A percentile compares a stretch with the other conserved stretches of the same genome.
phyloP scores from a whole-genome alignment of 805 yeast species.

The Cyberlindnera americana region DNA sequence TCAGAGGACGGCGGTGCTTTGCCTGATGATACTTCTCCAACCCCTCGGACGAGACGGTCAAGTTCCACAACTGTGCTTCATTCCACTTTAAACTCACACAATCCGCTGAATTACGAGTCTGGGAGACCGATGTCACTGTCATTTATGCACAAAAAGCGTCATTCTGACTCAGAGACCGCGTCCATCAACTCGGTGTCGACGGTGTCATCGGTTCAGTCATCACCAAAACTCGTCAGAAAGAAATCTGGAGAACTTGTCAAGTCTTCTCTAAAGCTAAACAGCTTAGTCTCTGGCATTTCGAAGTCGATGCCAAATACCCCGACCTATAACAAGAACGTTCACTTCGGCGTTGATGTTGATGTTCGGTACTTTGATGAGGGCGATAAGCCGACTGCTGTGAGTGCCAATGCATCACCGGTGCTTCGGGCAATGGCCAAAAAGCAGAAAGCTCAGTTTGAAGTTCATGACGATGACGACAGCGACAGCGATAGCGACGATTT shows the following conservation, averaged over 20 bases:
- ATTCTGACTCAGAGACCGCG: conserved; percentile 13
- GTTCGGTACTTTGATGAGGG: conserved; percentile 68
- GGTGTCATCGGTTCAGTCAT: not conserved
- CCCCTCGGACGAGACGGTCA: not conserved
- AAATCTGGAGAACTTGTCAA: conserved; percentile 87
- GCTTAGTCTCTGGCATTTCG: conserved; percentile 32
- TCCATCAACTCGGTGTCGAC: conserved; percentile 4
- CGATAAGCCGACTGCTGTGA: conserved; percentile 76
- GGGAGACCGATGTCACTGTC: conserved; percentile 19
- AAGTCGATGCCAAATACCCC: conserved; percentile 53
- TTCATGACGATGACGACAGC: conserved; percentile 18
- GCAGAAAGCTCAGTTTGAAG: conserved; percentile 17
- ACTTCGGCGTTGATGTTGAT: conserved; percentile 67
- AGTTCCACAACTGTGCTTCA: conserved; percentile 5
- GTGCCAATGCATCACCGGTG: conserved; percentile 61
- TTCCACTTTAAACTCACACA: conserved; percentile 3
- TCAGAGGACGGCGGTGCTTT: too few relatives aligned
- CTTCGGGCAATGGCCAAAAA: conserved; percentile 29
- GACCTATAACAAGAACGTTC: conserved; percentile 64
- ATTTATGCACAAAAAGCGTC: conserved; percentile 22
- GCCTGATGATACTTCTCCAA: not conserved
- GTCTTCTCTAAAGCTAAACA: conserved; percentile 55
- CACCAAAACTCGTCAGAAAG: conserved; percentile 58
- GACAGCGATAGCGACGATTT: conserved; percentile 22
- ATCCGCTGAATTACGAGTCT: not conserved